Evolutionary conservation across 2,329 filamentous ascomycete species (phyloP).

Genomic region (Claviceps purpurea): DNA sequence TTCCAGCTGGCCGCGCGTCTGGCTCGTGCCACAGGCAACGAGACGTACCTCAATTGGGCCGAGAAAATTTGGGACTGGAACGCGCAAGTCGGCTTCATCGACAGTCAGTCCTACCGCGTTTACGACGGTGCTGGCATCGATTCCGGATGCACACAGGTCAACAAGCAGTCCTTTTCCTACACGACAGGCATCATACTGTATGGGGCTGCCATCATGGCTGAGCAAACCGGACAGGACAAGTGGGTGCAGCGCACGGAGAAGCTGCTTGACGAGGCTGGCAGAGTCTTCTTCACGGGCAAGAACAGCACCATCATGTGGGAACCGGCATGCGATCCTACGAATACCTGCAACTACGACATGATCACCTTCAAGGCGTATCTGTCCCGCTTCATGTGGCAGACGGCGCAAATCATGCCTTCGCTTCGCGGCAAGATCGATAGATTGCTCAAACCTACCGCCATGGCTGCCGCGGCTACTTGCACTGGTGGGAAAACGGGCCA

Average conservation of each 20-base stretch:
- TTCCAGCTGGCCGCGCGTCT: slow-evolving; percentile 70
- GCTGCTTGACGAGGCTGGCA: slow-evolving; percentile 36
- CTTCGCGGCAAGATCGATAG: slow-evolving; percentile 32
- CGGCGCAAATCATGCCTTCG: slow-evolving; percentile 41
- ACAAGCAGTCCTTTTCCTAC: slow-evolving; percentile 50
- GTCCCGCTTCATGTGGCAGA: slow-evolving; percentile 49
- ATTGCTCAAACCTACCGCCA: slow-evolving; percentile 36
- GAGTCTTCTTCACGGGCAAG: slow-evolving; percentile 42
- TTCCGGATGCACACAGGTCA: slow-evolving; percentile 39
- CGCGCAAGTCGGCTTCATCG: slow-evolving; percentile 41
- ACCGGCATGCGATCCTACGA: slow-evolving; percentile 46
- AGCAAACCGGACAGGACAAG: slow-evolving; percentile 37
- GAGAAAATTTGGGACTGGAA: slow-evolving; percentile 53
- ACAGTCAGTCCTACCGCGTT: slow-evolving; percentile 35
- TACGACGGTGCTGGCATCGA: slow-evolving; percentile 46
- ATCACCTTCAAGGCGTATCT: slow-evolving; percentile 57
- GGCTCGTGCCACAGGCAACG: slow-evolving; percentile 53
- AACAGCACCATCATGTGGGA: slow-evolving; percentile 51
- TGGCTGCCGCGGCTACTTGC: slow-evolving; percentile 43
- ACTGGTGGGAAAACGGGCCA: slow-evolving; percentile 37
- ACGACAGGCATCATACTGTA: slow-evolving; percentile 52
- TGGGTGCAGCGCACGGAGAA: slow-evolving; percentile 41
- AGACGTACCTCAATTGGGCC: slow-evolving; percentile 55
- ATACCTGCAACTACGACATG: slow-evolving; percentile 48
- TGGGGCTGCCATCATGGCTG: slow-evolving; percentile 50